Evolutionary conservation across 108 stramenopile genomes (phyloP), one percentile per base, ranked within the genome.

Genomic region (Stephanodiscus minutulus): DNA sequence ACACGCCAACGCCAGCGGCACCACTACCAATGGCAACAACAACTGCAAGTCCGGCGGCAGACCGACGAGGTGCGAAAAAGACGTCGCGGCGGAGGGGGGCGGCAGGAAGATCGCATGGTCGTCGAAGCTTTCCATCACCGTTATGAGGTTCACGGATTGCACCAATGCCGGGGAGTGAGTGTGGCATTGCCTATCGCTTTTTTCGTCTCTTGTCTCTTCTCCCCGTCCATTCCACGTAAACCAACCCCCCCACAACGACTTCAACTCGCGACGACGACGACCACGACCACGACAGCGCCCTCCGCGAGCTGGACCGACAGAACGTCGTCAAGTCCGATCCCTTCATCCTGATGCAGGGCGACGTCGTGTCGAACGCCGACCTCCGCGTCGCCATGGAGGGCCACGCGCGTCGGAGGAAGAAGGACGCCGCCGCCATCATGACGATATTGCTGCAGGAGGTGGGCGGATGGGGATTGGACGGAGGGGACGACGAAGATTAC

Each of bases 311-410:
- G 41, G 97, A 99, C 74, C 85, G 88, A 64, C 79, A 89, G n/a
- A 92, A 93, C 68, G 59, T 96, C n/a, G 85, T 99, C 49, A 87
- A 96, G 58, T 89, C 87, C 28, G 96, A 98, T 85, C 98, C 98
- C 3, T 99, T 99, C 74, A 70, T 99, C 0, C 75, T 99, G n/a
- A 86, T 98, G 73, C 82, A 74, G 62, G 97, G 96, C 6, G 97
- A 99, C 83, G 95, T 96, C 13, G 85, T 99, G 10, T 85, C 95
- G 57, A 97, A 97, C 79, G 86, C 98, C 47, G 88, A 97, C 66
- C 57, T 98, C 37, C 36, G 57, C 9, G 56, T 73, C 27, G 89
- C 83, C 29, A 68, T 97, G 61, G 63, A 69, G 22, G 83, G 70
- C 10, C 97, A 98, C 73, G 62, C 83, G 24, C 64, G 52, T 9